phyloP scores from a whole-genome alignment of 2,329 filamentous ascomycete species.

The Talaromyces atroroseus region DNA sequence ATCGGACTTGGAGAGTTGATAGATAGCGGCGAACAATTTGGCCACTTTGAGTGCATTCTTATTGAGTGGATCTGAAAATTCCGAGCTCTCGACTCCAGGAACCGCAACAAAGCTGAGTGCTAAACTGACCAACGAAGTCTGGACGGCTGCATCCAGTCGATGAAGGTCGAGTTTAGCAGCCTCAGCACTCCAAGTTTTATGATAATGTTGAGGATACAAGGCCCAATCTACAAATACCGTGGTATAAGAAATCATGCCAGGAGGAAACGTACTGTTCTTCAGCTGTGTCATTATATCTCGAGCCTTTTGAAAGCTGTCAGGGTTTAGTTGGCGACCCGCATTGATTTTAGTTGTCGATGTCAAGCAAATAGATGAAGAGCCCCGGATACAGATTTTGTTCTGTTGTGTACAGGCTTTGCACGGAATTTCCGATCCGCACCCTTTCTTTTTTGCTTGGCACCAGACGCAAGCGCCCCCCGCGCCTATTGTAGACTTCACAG shows the following conservation, averaged over 20 bases:
- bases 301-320: background rate
- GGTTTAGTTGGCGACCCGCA: background rate
- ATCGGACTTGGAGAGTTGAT: constrained; percentile 13
- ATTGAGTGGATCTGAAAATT: constrained; percentile 9
- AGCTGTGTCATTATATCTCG: background rate
- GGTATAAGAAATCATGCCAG: background rate
- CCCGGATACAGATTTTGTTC: constrained; percentile 21
- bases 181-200: background rate
- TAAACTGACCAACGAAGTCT: background rate
- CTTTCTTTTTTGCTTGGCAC: constrained; percentile 26
- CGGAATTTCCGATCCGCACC: constrained; percentile 18
- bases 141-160: background rate
- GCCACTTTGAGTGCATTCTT: constrained; percentile 15
- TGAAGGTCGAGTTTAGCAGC: background rate
- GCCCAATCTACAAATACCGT: background rate
- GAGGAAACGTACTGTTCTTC: background rate
- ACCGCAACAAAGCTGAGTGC: background rate
- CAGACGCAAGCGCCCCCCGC: constrained; percentile 25
- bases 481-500: constrained; percentile 17
- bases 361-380: constrained; percentile 16
- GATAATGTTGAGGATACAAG: background rate
- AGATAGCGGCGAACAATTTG: constrained; percentile 16
- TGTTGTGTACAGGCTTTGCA: constrained; percentile 19
- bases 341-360: background rate
- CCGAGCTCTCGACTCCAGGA: constrained; percentile 2